phyloP scores from a whole-genome alignment of 1,139 yeast genomes.

The Candida sanyaensis region DNA sequence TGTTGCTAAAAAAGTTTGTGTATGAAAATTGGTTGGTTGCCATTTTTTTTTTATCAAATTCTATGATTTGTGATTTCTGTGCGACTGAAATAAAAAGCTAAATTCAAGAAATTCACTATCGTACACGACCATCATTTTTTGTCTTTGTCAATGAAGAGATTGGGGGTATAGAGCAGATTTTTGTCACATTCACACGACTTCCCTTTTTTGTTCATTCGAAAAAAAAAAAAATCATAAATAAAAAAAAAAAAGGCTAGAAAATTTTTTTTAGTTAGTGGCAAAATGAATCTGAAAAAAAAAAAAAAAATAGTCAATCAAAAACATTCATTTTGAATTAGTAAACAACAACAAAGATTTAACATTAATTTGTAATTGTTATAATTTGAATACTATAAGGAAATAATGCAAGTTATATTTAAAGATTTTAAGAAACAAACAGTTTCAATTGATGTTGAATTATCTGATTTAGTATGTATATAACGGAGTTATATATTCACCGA shows the following conservation, averaged over 20 bases:
- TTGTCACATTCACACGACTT: too few relatives aligned
- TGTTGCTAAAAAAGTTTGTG: too few relatives aligned
- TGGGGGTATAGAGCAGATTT: too few relatives aligned
- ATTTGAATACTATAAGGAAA: background rate
- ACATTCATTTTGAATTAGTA: background rate
- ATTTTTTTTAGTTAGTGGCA: background rate
- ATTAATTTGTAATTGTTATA: background rate
- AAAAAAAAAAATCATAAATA: background rate
- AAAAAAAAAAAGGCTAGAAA: background rate
- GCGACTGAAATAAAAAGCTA: too few relatives aligned
- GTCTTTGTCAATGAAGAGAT: too few relatives aligned
- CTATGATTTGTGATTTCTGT: too few relatives aligned
- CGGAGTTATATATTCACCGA: too few relatives aligned
- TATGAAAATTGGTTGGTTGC: background rate
- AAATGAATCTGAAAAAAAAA: background rate
- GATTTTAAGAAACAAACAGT: conserved; percentile 92
- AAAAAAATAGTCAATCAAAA: background rate
- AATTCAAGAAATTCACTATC: too few relatives aligned
- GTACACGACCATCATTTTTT: too few relatives aligned
- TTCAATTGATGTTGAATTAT: conserved; percentile 71
- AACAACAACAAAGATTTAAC: background rate
- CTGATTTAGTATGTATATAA: conserved; percentile 58
- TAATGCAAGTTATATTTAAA: conserved; percentile 81
- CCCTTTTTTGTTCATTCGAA: too few relatives aligned
- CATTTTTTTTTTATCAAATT: too few relatives aligned